Evolutionary conservation across 805 yeast species (phyloP), one percentile per base, ranked within the genome.

Genomic region (Teunomyces aglyptinius): DNA sequence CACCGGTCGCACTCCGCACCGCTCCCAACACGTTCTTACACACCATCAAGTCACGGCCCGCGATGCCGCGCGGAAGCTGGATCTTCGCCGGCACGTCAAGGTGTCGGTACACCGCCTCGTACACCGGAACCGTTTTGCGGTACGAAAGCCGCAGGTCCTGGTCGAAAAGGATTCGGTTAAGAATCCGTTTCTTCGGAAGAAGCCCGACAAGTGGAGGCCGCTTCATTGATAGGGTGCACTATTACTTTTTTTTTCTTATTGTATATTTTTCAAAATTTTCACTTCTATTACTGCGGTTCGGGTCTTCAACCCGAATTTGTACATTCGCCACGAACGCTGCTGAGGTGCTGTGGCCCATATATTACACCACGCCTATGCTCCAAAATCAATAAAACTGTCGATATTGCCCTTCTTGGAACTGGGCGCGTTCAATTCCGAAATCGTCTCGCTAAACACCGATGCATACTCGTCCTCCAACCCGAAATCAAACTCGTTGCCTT

Each of bases 11-110:
- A 5, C 67, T 70, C 36, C 96, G 64, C 43, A 86, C 71, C 44
- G 78, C 80, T 40, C 80, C 82, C 22, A 90, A 65, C 0, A 86
- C 82, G 24, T 77, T 74, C 60, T 87, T 88, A 69, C 88, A 81
- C 3, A 76, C 60, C 80, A 88, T 78, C 46, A 89, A 67, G 51
- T 86, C 91, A 1, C 70, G 63, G 0, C 86, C 81, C 8, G 58
- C 63, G 32, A 82, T 70, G 44, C 73, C 77, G 0, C 53, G 48
- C 1, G 89, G 88, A 4, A 78, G 52, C 24, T 45, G 49, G 18
- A 68, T 64, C 1, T 55, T 52, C 0, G 62, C 60, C 1, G 77
- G 77, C n/a, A 55, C 49, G 45, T 75, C 81, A 34, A 81, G 49
- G 24, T 67, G 58, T 11, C 70, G 62, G 57, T 86, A 86, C 3